These are phyloP conservation scores for Bimuria novae-zelandiae DNA, from an alignment of 2,329 filamentous ascomycete genomes.

Conservation along the genomic window DNA sequence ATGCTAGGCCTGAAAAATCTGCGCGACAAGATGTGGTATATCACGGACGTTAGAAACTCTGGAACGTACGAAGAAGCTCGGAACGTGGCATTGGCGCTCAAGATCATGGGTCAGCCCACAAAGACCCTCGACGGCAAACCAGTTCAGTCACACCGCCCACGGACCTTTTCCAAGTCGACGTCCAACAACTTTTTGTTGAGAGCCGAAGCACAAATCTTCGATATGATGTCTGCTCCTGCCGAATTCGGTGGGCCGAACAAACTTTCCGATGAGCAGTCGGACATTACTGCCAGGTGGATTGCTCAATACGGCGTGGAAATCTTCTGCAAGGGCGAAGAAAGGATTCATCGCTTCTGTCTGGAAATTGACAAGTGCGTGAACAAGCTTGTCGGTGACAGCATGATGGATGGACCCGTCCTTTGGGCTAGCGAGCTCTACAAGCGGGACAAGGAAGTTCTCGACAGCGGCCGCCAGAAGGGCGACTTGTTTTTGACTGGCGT, in stretches of 20 bases:
- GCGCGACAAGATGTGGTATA: conserved; percentile 98
- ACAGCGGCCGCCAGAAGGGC: conserved; percentile 55
- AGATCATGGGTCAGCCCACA: conserved; percentile 76
- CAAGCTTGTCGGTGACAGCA: conserved; percentile 81
- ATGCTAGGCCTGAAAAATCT: conserved; percentile 74
- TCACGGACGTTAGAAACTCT: conserved; percentile 89
- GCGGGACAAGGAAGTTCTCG: conserved; percentile 70
- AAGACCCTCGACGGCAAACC: conserved; percentile 48
- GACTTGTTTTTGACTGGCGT: conserved; percentile 54
- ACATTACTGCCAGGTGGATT: conserved; percentile 82
- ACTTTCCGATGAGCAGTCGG: conserved; percentile 91
- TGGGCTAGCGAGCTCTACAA: conserved; percentile 92
- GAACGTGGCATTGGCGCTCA: conserved; percentile 83
- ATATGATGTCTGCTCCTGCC: conserved; percentile 79
- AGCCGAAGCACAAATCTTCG: conserved; percentile 82
- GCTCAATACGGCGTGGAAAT: conserved; percentile 83
- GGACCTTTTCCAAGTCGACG: conserved; percentile 51
- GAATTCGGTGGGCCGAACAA: conserved; percentile 93
- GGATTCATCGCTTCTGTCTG: conserved; percentile 90
- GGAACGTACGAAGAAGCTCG: conserved; percentile 84
- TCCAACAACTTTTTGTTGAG: conserved; percentile 70
- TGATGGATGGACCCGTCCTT: conserved; percentile 82
- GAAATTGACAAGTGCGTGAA: conserved; percentile 86
- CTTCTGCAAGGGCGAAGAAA: conserved; percentile 91
- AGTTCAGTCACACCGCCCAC: conserved; percentile 46